A percentile compares a stretch with the other conserved stretches of the same genome.
Evolutionary conservation across 1,284 basidiomycete genomes (phyloP).

Genomic region (Pholiota adiposa): DNA sequence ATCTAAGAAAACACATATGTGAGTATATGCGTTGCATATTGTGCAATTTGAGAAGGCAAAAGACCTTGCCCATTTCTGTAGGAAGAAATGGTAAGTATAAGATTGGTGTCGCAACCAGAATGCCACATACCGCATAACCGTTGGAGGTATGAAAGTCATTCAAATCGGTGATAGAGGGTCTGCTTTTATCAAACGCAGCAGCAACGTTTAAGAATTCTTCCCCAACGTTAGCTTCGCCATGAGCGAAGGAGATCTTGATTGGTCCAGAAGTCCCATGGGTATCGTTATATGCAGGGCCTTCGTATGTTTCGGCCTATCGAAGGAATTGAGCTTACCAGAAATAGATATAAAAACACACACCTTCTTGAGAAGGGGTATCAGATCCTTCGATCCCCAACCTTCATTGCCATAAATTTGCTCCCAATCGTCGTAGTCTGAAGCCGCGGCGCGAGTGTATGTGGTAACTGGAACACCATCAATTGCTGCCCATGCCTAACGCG

Average conservation of each 20-base stretch:
- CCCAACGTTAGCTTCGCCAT: constrained; percentile 39
- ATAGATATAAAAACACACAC: constrained; percentile 29
- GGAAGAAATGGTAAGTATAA: too few species aligned
- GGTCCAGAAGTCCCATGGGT: constrained; percentile 59
- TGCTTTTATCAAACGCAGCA: constrained; percentile 45
- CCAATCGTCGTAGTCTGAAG: constrained; percentile 65
- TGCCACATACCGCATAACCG: neutral
- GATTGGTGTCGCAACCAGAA: neutral
- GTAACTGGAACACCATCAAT: neutral
- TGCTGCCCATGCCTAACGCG: too few species aligned
- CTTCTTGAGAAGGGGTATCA: constrained; percentile 57
- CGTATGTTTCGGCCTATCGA: constrained; percentile 56
- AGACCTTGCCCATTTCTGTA: constrained; percentile 5
- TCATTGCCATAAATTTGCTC: constrained; percentile 46
- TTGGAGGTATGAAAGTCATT: constrained; percentile 32
- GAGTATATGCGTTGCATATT: neutral
- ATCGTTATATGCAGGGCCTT: constrained; percentile 30
- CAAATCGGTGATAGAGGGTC: constrained; percentile 41
- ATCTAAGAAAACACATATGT: constrained; percentile 34
- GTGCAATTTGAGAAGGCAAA: neutral
- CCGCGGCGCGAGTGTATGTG: constrained; percentile 55
- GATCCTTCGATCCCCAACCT: constrained; percentile 55
- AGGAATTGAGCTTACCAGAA: neutral
- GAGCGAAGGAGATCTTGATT: constrained; percentile 49
- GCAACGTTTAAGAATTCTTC: constrained; percentile 52